Conservation (phyloP, 306 rosid genomes). For the Quercus suber region DNA sequence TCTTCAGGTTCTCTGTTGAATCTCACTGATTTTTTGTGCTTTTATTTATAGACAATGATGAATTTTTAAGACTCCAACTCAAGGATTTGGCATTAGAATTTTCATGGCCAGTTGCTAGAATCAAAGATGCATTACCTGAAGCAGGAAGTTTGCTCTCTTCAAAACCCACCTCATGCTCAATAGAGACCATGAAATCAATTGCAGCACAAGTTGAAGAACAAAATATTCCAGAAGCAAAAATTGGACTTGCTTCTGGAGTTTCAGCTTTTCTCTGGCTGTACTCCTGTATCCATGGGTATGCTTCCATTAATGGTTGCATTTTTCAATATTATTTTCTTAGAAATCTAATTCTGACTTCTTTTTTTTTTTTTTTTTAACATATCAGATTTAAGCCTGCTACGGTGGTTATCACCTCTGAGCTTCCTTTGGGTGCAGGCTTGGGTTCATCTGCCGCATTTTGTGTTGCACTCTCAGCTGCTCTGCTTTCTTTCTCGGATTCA, state of each 20-base stretch:
- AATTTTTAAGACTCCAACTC: constrained; percentile 55
- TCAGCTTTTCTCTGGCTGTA: constrained; percentile 90
- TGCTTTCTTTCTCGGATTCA: constrained; percentile 65
- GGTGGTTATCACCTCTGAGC: constrained; percentile 71
- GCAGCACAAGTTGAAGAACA: constrained; percentile 61
- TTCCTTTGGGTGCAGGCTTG: constrained; percentile 89
- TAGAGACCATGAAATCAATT: constrained; percentile 53
- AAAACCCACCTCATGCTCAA: constrained; percentile 57
- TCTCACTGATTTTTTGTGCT: background rate
- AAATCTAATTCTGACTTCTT: background rate
- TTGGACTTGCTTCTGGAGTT: constrained; percentile 68
- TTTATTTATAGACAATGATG: constrained; percentile 49
- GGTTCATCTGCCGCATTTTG: constrained; percentile 93
- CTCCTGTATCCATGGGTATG: constrained; percentile 73
- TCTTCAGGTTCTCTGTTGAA: background rate
- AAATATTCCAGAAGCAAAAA: constrained; percentile 62
- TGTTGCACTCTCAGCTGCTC: constrained; percentile 73
- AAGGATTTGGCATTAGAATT: constrained; percentile 71
- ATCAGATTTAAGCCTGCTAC: constrained; percentile 85
- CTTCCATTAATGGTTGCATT: background rate
- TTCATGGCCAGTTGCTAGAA: constrained; percentile 69
- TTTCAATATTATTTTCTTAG: background rate
- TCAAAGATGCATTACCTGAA: constrained; percentile 50
- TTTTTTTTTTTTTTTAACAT: background rate
- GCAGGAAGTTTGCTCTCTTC: constrained; percentile 34